Evolutionary conservation across 148 eudicot species (phyloP), one percentile per base, ranked within the genome.

Genomic region (Limonium bicolor): DNA sequence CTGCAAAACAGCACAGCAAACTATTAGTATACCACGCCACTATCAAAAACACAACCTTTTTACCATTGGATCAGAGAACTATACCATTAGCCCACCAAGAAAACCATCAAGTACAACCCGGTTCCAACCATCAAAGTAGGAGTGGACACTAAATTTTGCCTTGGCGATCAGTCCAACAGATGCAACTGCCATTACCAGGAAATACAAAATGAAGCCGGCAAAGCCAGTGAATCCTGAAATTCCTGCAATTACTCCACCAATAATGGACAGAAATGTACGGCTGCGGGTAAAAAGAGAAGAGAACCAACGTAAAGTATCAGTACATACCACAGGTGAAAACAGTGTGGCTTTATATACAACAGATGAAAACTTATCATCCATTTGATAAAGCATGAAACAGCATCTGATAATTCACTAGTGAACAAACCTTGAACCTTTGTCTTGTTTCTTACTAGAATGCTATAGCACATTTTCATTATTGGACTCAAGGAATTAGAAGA

Each of bases 61-160:
- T n/a, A n/a, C n/a, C n/a, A n/a, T n/a, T n/a, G n/a, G n/a, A 25
- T 7, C 27, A 46, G 27, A 58, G 50, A 60, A 47, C 24, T 6
- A 23, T 85, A 90, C 99, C 99, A 90, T 50, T 54, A 90, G 95
- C 27, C 95, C 99, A n/a, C 94, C 88, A 23, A 78, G 54, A 53
- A 90, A 73, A 56, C 99, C 99, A 48, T 90, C 95, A 48, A 85
- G 52, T 27, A 81, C 40, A 44, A 90, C 70, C 59, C 67, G 71
- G 64, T 67, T 90, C 99, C 95, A 90, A 51, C 82, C 56, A 58
- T 76, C 94, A 31, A 90, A 90, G 65, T 75, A 90, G 32, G 95
- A 75, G 54, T 69, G 84, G 41, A 81, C 55, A 16, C 87, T 66
- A 66, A 85, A 90, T 39, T 80, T 78, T 15, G 95, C 74, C 68